Percentiles rank a stretch among this genome's conserved stretches.
phyloP scores from a whole-genome alignment of 192 early-diverging fungal species.

The Coemansia sp. region DNA sequence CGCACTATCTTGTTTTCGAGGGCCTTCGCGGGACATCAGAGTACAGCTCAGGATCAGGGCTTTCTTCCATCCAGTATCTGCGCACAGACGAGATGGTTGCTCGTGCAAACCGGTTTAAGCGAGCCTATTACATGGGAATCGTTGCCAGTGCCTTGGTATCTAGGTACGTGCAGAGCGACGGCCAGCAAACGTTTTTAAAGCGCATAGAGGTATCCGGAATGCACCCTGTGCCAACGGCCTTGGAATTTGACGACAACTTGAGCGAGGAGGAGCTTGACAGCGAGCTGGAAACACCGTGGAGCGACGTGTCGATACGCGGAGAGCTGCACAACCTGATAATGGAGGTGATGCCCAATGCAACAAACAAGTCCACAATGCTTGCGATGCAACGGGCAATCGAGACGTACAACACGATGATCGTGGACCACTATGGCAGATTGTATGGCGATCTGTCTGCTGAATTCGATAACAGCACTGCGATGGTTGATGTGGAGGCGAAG shows the following conservation, averaged over 20 bases:
- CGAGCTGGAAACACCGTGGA: conserved; percentile 13
- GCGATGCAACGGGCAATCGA: conserved; percentile 45
- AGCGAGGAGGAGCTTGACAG: conserved; percentile 26
- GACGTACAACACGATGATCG: conserved; percentile 33
- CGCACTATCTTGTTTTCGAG: conserved; percentile 31
- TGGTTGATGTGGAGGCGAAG: not conserved
- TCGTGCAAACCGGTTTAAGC: conserved; percentile 21
- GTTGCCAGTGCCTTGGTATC: conserved; percentile 23
- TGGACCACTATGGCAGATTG: conserved; percentile 14
- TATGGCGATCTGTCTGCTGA: conserved; percentile 1
- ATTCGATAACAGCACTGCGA: not conserved
- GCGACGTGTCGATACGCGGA: conserved; percentile 32
- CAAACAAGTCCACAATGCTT: conserved; percentile 28
- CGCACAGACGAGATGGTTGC: conserved; percentile 11
- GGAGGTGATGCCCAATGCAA: conserved; percentile 25
- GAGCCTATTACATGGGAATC: conserved; percentile 23
- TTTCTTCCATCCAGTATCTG: not conserved
- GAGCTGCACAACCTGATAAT: conserved; percentile 33
- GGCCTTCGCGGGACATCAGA: conserved; percentile 5
- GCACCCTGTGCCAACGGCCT: conserved; percentile 29
- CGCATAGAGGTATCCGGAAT: conserved; percentile 19
- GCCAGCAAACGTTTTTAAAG: conserved; percentile 20
- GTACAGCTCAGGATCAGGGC: not conserved
- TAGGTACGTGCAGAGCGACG: conserved; percentile 23
- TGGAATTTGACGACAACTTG: conserved; percentile 18